These are phyloP conservation scores for Alternaria conjuncta DNA, from an alignment of 2,329 filamentous ascomycete genomes.

Conservation along the genomic window DNA sequence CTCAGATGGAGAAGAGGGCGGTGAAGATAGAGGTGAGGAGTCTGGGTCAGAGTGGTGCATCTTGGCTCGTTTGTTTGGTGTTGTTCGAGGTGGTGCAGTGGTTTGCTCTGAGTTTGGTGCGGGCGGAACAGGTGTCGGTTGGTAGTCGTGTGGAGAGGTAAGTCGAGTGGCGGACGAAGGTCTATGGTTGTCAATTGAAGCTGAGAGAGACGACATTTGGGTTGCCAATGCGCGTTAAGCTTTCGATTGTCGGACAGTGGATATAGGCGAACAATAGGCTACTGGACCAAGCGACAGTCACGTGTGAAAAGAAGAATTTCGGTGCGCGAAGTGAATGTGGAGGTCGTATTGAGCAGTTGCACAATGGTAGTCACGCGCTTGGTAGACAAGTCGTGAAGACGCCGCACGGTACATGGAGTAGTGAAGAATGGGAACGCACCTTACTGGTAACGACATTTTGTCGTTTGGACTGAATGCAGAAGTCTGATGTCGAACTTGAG, in stretches of 20 bases:
- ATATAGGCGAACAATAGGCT: neutral
- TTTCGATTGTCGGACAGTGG: neutral
- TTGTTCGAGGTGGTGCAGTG: constrained; percentile 1
- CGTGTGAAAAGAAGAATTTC: neutral
- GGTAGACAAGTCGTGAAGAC: neutral
- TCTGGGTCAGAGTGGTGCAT: constrained; percentile 10
- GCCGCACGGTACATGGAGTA: neutral
- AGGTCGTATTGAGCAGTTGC: neutral
- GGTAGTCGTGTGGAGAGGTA: neutral
- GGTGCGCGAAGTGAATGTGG: neutral
- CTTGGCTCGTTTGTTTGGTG: constrained; percentile 5
- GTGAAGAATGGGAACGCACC: constrained; percentile 24
- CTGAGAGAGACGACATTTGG: neutral
- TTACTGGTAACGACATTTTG: constrained; percentile 38
- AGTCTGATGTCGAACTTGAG: neutral
- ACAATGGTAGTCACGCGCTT: neutral
- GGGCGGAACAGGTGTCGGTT: neutral
- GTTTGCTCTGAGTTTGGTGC: neutral
- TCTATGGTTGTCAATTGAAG: constrained; percentile 5
- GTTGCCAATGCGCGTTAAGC: neutral
- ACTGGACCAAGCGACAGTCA: neutral
- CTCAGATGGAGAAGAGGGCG: constrained; percentile 2
- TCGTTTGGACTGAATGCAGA: neutral
- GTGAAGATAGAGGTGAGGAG: constrained; percentile 21
- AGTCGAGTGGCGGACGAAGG: constrained; percentile 3